phyloP scores from a whole-genome alignment of 495 filamentous ascomycete species.

The Hyphodiscus hymeniophilus region DNA sequence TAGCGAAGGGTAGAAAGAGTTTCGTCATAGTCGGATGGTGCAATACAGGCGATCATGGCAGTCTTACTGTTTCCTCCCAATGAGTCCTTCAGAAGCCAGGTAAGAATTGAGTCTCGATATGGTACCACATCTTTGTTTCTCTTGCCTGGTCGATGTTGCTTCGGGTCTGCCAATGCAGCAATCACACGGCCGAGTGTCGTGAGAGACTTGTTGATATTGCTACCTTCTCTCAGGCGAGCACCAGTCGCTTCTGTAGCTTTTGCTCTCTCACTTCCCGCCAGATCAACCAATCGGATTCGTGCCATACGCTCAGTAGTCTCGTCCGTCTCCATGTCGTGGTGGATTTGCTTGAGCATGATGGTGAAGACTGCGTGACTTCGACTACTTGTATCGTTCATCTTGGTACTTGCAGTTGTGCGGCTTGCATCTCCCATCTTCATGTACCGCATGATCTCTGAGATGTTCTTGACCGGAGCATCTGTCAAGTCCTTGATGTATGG shows the following conservation, averaged over 20 bases:
- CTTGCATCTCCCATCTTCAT: slow-evolving; percentile 87
- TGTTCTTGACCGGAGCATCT: slow-evolving; percentile 78
- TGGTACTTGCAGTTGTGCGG: slow-evolving; percentile 89
- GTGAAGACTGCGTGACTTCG: slow-evolving; percentile 97
- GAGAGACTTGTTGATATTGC: slow-evolving; percentile 97
- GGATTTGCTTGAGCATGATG: slow-evolving; percentile 93
- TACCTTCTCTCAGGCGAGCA: slow-evolving; percentile 80
- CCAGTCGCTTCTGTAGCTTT: slow-evolving; percentile 95
- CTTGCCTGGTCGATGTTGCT: slow-evolving; percentile 43
- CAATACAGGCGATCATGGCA: slow-evolving; percentile 97
- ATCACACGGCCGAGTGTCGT: slow-evolving; percentile 95
- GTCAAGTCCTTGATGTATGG: slow-evolving; percentile 98
- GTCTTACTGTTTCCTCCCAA: slow-evolving; percentile 95
- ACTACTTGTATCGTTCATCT: slow-evolving; percentile 98
- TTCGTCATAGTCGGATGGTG: slow-evolving; percentile 93
- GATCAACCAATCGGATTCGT: slow-evolving; percentile 90
- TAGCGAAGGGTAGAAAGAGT: slow-evolving; percentile 93
- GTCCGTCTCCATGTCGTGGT: slow-evolving; percentile 87
- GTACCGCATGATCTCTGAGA: slow-evolving; percentile 73
- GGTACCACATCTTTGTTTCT: slow-evolving; percentile 69
- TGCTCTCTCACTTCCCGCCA: slow-evolving; percentile 90
- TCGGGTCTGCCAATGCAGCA: slow-evolving; percentile 86
- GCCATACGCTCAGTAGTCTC: slow-evolving; percentile 91
- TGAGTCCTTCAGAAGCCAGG: slow-evolving; percentile 92
- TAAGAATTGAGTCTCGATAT: slow-evolving; percentile 94